Base-by-base conservation (phyloP, 1,284 basidiomycete species). In the Laetiporus sulphureus region DNA sequence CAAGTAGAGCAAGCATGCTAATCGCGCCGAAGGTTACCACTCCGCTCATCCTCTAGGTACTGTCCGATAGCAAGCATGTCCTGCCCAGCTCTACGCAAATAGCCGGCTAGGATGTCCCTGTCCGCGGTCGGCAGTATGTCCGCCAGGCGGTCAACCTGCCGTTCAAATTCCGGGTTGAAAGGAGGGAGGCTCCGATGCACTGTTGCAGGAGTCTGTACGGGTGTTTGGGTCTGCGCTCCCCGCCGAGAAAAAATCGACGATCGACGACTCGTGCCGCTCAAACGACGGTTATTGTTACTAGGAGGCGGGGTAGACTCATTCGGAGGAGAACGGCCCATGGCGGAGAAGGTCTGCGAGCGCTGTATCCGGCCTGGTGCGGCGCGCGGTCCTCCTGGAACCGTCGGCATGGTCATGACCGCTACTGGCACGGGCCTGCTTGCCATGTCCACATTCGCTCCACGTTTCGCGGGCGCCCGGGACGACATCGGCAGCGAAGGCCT, bases 1-100 rank as follows among this genome's bases (percentile, higher is more conserved):
- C 41, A 32, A 33, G 38, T 37, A 31, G 25, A 19, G 25, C 19
- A 30, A 39, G 22, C 18, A 29, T 20, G 18, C 49, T 42, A 61
- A 36, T 68, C 61, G 36, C 62, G 56, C 38, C 69, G 71, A 33
- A 88, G 58, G 16, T 66, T 72, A 18, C 85, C 86, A 52, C 81
- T 83, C 67, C 83, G 84, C 61, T 91, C 87, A 53, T 93, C 90
- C 51, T 91, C 89, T 22, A 93, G 66, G 60, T 91, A 93, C 55
- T 87, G 83, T 16, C 88, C 85, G 54, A 93, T 88, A 5, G 90
- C 90, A 34, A 84, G 64, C 42, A 90, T 83, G 60, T 89, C 84
- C 54, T 87, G 80, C 5, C 88, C 84, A 12, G 85, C 68, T 19
- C 81, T 72, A 22, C 72, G 71, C 39, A 92, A 61, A 63, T 93